Percentiles rank a stretch among this genome's conserved stretches.
Evolutionary conservation across 768 basidiomycete genomes (phyloP).

Genomic region (Postia placenta): DNA sequence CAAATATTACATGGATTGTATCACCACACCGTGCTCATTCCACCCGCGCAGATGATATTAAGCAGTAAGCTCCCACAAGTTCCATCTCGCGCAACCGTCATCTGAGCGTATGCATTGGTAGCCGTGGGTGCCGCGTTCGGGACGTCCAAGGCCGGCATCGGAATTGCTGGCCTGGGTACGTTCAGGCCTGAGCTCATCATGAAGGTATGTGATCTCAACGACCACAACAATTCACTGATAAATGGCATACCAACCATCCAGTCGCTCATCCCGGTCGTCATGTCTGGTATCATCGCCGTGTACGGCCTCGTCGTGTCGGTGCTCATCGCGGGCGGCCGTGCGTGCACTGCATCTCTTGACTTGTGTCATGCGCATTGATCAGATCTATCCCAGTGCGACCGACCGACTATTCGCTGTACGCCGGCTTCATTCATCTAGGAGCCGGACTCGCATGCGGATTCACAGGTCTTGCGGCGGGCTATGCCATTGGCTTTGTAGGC

Average conservation of each 20-base stretch:
- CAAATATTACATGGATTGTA: neutral
- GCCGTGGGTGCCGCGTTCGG: slow-evolving; percentile 95
- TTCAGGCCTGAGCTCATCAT: slow-evolving; percentile 97
- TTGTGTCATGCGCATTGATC: neutral
- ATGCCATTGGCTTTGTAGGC: slow-evolving; percentile 91
- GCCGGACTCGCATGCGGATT: slow-evolving; percentile 89
- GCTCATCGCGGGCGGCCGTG: slow-evolving; percentile 70
- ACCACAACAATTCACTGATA: neutral
- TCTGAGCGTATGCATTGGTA: slow-evolving; percentile 22
- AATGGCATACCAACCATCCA: slow-evolving; percentile 26
- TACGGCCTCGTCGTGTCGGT: slow-evolving; percentile 96
- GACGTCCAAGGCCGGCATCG: slow-evolving; percentile 95
- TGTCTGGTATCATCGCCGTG: slow-evolving; percentile 97
- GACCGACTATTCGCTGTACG: slow-evolving; percentile 71
- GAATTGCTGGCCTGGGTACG: slow-evolving; percentile 89
- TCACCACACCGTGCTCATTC: no score
- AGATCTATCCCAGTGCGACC: slow-evolving; percentile 43
- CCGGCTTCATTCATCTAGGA: slow-evolving; percentile 88
- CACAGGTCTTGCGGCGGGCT: slow-evolving; percentile 89
- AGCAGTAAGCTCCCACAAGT: slow-evolving; percentile 61
- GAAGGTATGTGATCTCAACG: slow-evolving; percentile 68
- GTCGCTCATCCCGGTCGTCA: slow-evolving; percentile 95
- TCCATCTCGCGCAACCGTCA: neutral
- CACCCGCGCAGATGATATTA: slow-evolving; percentile 75
- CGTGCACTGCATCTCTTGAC: slow-evolving; percentile 21